A percentile compares a stretch with the other conserved stretches of the same genome.
Evolutionary conservation across 306 rosid species (phyloP).

Genomic region (Castanea crenata): DNA sequence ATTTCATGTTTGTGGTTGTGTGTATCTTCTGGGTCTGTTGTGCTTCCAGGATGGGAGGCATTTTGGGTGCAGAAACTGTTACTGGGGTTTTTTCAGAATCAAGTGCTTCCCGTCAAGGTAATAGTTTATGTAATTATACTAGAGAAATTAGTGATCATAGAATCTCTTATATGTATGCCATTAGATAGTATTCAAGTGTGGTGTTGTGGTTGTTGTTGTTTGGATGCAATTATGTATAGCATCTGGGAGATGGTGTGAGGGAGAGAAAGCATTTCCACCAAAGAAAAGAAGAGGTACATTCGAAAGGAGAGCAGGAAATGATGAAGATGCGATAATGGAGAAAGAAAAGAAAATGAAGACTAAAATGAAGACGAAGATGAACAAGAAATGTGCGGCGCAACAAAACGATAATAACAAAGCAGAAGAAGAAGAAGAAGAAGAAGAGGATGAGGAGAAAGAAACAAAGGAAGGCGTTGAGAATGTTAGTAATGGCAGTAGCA

Average conservation of each 20-base stretch:
- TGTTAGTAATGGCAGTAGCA: too few relatives aligned
- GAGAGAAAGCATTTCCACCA: slow-evolving; percentile 67
- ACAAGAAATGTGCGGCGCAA: slow-evolving; percentile 40
- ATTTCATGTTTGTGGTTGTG: slow-evolving; percentile 26
- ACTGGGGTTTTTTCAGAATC: slow-evolving; percentile 35
- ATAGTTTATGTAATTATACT: neutral
- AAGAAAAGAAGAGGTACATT: slow-evolving; percentile 72
- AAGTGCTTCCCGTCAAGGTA: slow-evolving; percentile 52
- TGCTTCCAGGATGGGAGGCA: slow-evolving; percentile 46
- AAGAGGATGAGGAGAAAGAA: neutral
- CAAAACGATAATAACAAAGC: slow-evolving; percentile 25
- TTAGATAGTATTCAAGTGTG: neutral
- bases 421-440: slow-evolving; percentile 39
- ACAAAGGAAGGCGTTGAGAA: slow-evolving; percentile 1
- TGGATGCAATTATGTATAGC: neutral
- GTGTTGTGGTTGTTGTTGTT: slow-evolving; percentile 6
- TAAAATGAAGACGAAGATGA: slow-evolving; percentile 52
- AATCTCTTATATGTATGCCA: neutral
- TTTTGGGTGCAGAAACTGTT: slow-evolving; percentile 36
- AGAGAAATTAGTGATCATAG: neutral
- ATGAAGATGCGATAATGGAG: slow-evolving; percentile 10
- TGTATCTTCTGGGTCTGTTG: slow-evolving; percentile 31
- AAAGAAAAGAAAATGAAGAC: slow-evolving; percentile 28
- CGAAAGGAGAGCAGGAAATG: slow-evolving; percentile 5
- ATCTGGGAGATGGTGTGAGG: slow-evolving; percentile 58